Conservation (phyloP, 1,139 yeast species). For the Nakaseomyces glabratus region DNA sequence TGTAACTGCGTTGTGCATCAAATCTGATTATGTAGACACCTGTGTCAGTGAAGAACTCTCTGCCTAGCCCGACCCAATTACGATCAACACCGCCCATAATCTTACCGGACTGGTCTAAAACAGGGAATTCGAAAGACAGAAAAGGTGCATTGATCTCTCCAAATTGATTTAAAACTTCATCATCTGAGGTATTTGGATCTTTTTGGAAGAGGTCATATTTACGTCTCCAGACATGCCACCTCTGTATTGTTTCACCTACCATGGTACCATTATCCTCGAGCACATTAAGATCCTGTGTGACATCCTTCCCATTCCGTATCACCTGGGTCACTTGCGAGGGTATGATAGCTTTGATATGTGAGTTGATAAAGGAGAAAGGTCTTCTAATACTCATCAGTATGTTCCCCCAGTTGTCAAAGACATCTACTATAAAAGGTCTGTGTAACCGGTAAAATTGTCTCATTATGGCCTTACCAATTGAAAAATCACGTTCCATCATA, state of each 20-base stretch:
- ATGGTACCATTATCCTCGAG: constrained; percentile 34
- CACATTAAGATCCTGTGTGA: constrained; percentile 10
- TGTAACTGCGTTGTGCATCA: constrained; percentile 48
- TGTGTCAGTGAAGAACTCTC: constrained; percentile 89
- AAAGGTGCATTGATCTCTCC: constrained; percentile 85
- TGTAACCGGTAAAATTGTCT: constrained; percentile 77
- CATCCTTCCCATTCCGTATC: constrained; percentile 9
- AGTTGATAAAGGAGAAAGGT: constrained; percentile 81
- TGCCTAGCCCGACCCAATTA: constrained; percentile 89
- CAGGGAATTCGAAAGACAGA: constrained; percentile 78
- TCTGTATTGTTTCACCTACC: constrained; percentile 80
- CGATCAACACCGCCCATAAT: constrained; percentile 75
- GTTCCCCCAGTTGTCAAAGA: constrained; percentile 63
- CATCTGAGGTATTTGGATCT: constrained; percentile 4
- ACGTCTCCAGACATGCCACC: constrained; percentile 93
- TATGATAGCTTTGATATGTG: constrained; percentile 66
- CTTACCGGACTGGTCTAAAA: constrained; percentile 46
- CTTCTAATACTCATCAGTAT: constrained; percentile 62
- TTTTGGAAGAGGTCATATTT: constrained; percentile 64
- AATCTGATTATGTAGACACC: constrained; percentile 82
- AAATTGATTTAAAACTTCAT: constrained; percentile 34
- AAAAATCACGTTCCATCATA: constrained; percentile 72
- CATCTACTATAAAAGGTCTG: constrained; percentile 78
- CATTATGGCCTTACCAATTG: constrained; percentile 57
- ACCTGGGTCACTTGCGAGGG: constrained; percentile 34